Percentiles rank a stretch among this genome's conserved stretches.
Conservation (phyloP, 2,329 filamentous ascomycete species). For the Colletotrichum lentis region DNA sequence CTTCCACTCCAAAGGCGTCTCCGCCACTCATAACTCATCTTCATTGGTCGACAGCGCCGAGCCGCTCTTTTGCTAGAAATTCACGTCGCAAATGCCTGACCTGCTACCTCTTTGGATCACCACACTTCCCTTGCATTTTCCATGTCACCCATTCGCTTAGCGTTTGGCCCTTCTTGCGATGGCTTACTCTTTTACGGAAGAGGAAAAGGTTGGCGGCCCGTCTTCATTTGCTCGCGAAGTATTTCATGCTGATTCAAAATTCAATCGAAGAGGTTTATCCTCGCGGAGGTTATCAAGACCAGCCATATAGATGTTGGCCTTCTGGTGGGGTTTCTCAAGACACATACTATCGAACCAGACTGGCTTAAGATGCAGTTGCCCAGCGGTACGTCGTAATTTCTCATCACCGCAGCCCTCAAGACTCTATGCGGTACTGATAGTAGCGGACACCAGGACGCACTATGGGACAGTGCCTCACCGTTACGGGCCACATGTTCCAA, state of each 20-base stretch:
- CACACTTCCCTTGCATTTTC: slow-evolving; percentile 5
- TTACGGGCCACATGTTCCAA: slow-evolving; percentile 51
- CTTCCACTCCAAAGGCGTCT: slow-evolving; percentile 23
- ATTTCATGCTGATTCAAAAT: slow-evolving; percentile 28
- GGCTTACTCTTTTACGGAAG: slow-evolving; percentile 54
- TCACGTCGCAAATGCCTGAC: slow-evolving; percentile 36
- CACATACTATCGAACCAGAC: slow-evolving; percentile 49
- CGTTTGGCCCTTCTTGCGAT: slow-evolving; percentile 33
- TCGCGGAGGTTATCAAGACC: slow-evolving; percentile 66
- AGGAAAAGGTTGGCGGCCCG: slow-evolving; percentile 58
- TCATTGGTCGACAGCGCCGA: slow-evolving; percentile 18
- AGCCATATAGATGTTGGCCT: slow-evolving; percentile 58
- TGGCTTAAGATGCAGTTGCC: slow-evolving; percentile 61
- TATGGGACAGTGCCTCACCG: slow-evolving; percentile 56
- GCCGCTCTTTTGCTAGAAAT: slow-evolving; percentile 22
- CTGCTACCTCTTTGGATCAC: neutral
- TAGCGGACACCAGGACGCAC: slow-evolving; percentile 51
- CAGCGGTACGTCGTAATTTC: slow-evolving; percentile 49
- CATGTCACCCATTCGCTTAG: slow-evolving; percentile 11
- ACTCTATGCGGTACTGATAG: slow-evolving; percentile 19
- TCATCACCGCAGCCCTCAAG: neutral
- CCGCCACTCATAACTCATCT: neutral
- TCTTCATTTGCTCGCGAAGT: slow-evolving; percentile 21
- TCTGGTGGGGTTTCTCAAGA: slow-evolving; percentile 58
- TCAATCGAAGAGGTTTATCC: slow-evolving; percentile 60